Percentiles rank a stretch among this genome's conserved stretches.
Evolutionary conservation across 768 basidiomycete genomes (phyloP).

Genomic region (Suillus placidus): DNA sequence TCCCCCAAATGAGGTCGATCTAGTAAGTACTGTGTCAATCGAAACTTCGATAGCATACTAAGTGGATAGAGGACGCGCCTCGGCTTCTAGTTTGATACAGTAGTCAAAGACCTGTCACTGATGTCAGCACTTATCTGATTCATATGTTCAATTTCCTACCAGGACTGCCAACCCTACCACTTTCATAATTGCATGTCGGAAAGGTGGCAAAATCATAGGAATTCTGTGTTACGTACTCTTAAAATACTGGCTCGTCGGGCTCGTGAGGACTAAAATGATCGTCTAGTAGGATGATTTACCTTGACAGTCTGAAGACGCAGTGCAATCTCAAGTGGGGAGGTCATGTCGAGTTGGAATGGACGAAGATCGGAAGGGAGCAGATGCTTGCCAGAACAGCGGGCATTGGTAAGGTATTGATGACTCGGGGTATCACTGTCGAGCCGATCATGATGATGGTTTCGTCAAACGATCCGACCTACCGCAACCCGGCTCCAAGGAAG

Average conservation of each 20-base stretch:
- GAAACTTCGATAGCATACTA: not conserved
- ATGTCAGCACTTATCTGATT: not conserved
- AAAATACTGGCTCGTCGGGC: not conserved
- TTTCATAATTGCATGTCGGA: not conserved
- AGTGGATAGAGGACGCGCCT: not conserved
- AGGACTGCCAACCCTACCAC: not conserved
- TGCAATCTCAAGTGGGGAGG: not conserved
- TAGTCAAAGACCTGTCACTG: not conserved
- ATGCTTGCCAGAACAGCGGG: not conserved
- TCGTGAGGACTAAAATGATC: not conserved
- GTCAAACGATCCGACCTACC: not conserved
- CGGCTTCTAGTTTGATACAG: not conserved
- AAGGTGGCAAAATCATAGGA: not conserved
- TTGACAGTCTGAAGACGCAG: not conserved
- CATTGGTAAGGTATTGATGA: not conserved
- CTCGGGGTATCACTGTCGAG: not conserved
- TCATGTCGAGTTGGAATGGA: not conserved
- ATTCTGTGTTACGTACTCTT: not conserved
- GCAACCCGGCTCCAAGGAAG: not conserved
- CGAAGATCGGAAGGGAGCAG: not conserved
- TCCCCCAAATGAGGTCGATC: slow-evolving; percentile 2
- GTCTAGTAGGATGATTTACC: not conserved
- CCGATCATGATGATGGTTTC: not conserved
- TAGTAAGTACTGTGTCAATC: not conserved
- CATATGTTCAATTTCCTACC: not conserved